Conservation (phyloP, 2,329 filamentous ascomycete species). For the Hypoxylon sp. region DNA sequence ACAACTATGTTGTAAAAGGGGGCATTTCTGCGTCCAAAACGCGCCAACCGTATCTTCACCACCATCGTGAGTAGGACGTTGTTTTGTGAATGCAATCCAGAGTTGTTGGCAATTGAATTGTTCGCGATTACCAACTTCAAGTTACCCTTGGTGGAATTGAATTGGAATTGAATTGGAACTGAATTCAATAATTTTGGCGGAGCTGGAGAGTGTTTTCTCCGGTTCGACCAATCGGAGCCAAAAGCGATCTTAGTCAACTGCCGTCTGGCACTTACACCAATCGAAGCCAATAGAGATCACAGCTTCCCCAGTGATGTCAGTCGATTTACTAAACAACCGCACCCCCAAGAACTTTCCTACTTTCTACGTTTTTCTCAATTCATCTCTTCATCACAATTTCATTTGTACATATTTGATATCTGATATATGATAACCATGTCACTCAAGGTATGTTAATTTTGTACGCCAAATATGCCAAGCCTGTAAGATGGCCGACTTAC, state of each 20-base stretch:
- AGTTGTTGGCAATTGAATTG: constrained; percentile 1
- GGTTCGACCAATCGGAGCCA: constrained; percentile 50
- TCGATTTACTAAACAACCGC: constrained; percentile 31
- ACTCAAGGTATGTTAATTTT: constrained; percentile 45
- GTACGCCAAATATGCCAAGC: constrained; percentile 2
- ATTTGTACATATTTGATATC: not conserved
- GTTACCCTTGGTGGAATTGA: not conserved
- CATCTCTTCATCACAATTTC: not conserved
- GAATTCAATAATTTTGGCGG: constrained; percentile 53
- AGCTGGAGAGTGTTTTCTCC: constrained; percentile 58
- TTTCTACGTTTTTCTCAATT: not conserved
- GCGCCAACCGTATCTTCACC: constrained; percentile 91
- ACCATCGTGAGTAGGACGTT: constrained; percentile 75
- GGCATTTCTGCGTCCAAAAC: constrained; percentile 89
- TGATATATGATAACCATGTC: constrained; percentile 41
- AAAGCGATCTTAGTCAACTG: constrained; percentile 31
- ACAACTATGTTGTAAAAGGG: constrained; percentile 99
- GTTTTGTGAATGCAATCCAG: constrained; percentile 3
- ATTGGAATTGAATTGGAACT: no score
- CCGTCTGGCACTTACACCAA: constrained; percentile 19
- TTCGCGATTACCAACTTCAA: constrained; percentile 11
- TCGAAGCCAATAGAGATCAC: constrained; percentile 37
- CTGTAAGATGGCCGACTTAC: constrained; percentile 42
- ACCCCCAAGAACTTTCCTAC: constrained; percentile 6
- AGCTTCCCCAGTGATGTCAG: constrained; percentile 47